Conservation (phyloP, 2,329 filamentous ascomycete genomes). For the Bipolaris sorokiniana region DNA sequence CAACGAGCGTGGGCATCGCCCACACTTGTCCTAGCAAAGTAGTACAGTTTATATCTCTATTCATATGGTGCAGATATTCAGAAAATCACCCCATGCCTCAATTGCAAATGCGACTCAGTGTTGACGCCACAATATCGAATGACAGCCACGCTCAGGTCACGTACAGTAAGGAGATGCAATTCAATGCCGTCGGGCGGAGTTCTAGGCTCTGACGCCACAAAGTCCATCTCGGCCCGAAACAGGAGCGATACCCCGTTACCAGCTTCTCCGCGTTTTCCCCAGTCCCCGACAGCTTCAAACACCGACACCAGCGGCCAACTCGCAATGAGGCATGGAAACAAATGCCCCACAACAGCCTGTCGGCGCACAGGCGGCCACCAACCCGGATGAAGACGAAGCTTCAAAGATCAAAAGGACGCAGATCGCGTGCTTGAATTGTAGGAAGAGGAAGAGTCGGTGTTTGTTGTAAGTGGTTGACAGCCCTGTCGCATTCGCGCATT, state of each 20-base stretch:
- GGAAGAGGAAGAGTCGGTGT: slow-evolving; percentile 50
- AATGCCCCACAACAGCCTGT: slow-evolving; percentile 20
- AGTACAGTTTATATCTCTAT: no score
- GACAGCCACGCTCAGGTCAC: not conserved
- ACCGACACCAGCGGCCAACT: slow-evolving; percentile 16
- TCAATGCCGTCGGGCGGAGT: not conserved
- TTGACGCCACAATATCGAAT: not conserved
- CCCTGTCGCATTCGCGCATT: not conserved
- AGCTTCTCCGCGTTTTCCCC: slow-evolving; percentile 13
- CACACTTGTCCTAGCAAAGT: no score
- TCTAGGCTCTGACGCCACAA: not conserved
- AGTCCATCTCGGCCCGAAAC: slow-evolving; percentile 11
- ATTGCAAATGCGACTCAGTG: no score
- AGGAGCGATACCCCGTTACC: slow-evolving; percentile 14
- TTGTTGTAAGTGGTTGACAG: slow-evolving; percentile 42
- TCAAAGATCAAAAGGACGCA: slow-evolving; percentile 32
- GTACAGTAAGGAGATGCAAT: not conserved
- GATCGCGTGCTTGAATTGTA: slow-evolving; percentile 44
- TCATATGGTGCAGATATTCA: no score
- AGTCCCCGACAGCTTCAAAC: slow-evolving; percentile 22
- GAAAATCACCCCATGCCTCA: no score
- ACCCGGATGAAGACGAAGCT: slow-evolving; percentile 26
- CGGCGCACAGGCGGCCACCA: slow-evolving; percentile 14
- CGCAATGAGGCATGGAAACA: slow-evolving; percentile 21
- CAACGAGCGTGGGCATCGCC: no score